Evolutionary conservation across 345 rosid genomes (phyloP).

Genomic region (Hirschfeldia incana): DNA sequence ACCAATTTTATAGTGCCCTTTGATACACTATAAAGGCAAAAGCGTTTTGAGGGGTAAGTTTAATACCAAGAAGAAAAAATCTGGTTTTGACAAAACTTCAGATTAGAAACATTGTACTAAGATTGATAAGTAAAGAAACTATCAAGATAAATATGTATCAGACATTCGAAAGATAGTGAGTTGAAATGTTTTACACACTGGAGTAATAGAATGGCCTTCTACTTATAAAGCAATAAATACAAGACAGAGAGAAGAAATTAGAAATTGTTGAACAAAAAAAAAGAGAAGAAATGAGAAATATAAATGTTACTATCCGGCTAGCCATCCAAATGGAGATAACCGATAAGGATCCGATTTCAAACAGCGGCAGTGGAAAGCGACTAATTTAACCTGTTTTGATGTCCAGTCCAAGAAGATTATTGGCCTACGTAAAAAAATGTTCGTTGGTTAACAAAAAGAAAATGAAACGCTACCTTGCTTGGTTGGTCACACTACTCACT

Average conservation of each 20-base stretch:
- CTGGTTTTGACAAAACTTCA: neutral
- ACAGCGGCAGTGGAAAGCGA: neutral
- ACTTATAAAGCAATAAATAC: neutral
- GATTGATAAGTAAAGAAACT: neutral
- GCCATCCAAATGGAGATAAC: neutral
- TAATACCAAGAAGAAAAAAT: neutral
- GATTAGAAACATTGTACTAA: neutral
- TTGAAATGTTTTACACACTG: neutral
- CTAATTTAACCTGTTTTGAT: neutral
- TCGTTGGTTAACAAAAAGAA: neutral
- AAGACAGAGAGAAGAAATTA: neutral
- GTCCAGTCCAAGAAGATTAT: neutral
- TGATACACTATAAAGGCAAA: conserved; percentile 17
- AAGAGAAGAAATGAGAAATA: neutral
- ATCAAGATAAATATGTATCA: neutral
- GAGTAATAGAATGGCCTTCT: neutral
- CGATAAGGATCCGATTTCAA: neutral
- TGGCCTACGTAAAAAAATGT: neutral
- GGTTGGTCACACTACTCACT: neutral
- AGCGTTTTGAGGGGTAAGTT: neutral
- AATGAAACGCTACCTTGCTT: conserved; percentile 1
- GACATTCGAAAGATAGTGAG: neutral
- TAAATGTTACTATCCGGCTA: neutral
- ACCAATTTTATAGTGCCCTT: neutral
- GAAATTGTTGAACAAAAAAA: neutral